Evolutionary conservation across 1,284 basidiomycete genomes (phyloP).

Genomic region (Rhodotorula sp.): DNA sequence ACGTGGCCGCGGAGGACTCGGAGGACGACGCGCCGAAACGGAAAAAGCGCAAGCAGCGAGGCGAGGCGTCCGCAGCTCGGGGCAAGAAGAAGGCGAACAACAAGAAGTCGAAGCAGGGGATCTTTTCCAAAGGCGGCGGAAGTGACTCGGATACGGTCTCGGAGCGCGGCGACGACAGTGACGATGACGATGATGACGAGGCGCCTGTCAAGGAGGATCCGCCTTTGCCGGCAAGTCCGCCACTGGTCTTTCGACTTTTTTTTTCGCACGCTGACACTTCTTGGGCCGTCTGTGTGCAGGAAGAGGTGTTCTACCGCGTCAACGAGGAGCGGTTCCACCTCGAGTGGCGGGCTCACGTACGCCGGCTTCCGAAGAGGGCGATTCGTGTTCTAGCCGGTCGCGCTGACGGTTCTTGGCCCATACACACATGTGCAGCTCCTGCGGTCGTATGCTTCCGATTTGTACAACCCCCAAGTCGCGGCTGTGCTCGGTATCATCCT

Average conservation of each 20-base stretch:
- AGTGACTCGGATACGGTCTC: not conserved
- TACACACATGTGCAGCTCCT: slow-evolving; percentile 60
- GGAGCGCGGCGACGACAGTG: not conserved
- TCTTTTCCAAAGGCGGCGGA: not conserved
- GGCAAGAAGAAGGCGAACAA: not conserved
- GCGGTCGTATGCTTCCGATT: slow-evolving; percentile 67
- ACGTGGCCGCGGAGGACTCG: not conserved
- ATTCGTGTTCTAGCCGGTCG: not conserved
- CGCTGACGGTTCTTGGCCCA: not conserved
- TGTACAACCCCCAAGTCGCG: slow-evolving; percentile 73
- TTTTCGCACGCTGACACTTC: not conserved
- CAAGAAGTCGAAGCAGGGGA: not conserved
- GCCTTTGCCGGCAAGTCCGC: slow-evolving; percentile 32
- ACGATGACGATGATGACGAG: slow-evolving; percentile 9
- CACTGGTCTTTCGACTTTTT: too few relatives aligned
- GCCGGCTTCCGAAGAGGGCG: too few relatives aligned
- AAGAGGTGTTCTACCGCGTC: slow-evolving; percentile 72
- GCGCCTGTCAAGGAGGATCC: slow-evolving; percentile 15
- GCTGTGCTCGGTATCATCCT: slow-evolving; percentile 69
- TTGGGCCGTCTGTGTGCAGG: slow-evolving; percentile 52
- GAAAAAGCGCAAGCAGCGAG: slow-evolving; percentile 24
- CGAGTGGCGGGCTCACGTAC: slow-evolving; percentile 76
- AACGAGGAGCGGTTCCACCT: slow-evolving; percentile 87
- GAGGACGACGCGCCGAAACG: slow-evolving; percentile 28
- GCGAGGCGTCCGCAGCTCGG: not conserved